Evolutionary conservation across 2,329 filamentous ascomycete species (phyloP).

Genomic region (Penicillium aurantiogriseum): DNA sequence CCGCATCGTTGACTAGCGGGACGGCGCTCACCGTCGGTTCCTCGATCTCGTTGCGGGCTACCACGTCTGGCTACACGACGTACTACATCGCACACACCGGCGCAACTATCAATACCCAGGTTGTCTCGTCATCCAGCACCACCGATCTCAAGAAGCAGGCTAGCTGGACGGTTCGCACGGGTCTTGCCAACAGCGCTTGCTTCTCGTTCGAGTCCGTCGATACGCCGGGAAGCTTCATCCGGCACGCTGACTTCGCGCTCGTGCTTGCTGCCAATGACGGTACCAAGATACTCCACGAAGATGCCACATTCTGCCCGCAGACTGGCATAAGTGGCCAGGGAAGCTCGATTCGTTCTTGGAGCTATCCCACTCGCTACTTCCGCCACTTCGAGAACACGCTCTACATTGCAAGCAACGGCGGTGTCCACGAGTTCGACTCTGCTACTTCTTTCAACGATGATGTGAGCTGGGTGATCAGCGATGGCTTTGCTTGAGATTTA

Average conservation of each 20-base stretch:
- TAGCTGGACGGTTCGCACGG: constrained; percentile 55
- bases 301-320: constrained; percentile 63
- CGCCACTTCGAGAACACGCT: constrained; percentile 53
- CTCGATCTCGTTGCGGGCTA: constrained; percentile 55
- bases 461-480: constrained; percentile 51
- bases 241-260: constrained; percentile 57
- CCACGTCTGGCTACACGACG: constrained; percentile 54
- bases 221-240: constrained; percentile 57
- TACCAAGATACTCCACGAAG: constrained; percentile 57
- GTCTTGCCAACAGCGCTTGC: constrained; percentile 58
- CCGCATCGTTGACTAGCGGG: constrained; percentile 49
- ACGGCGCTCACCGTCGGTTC: constrained; percentile 49
- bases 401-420: constrained; percentile 56
- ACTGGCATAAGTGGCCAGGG: constrained; percentile 53
- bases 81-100: constrained; percentile 57
- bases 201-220: constrained; percentile 62
- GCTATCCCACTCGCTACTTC: constrained; percentile 59
- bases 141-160: constrained; percentile 52
- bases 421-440: constrained; percentile 55
- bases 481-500: constrained; percentile 45
- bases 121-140: constrained; percentile 52
- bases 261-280: constrained; percentile 53
- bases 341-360: constrained; percentile 57
- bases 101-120: constrained; percentile 54
- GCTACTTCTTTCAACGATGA: constrained; percentile 53